phyloP scores from a whole-genome alignment of 2,329 filamentous ascomycete species.

The Pseudogymnoascus sp. region DNA sequence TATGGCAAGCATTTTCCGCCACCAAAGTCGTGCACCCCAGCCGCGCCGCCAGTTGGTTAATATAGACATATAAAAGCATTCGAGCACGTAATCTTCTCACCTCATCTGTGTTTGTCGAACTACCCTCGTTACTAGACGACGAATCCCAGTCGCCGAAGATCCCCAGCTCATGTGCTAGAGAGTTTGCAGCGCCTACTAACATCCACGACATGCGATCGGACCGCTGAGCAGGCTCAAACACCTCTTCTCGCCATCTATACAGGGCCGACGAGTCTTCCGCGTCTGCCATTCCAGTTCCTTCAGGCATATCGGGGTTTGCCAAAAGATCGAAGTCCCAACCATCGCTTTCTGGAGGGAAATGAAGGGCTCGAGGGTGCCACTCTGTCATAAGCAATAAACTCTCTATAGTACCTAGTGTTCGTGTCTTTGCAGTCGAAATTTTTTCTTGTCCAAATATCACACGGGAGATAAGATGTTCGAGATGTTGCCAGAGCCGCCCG shows the following conservation, averaged over 20 bases:
- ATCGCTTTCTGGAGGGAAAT: constrained; percentile 46
- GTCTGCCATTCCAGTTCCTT: constrained; percentile 27
- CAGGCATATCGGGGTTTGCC: constrained; percentile 32
- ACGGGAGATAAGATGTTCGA: constrained; percentile 44
- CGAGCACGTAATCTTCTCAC: constrained; percentile 31
- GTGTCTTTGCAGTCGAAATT: constrained; percentile 39
- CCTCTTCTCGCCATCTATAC: constrained; percentile 31
- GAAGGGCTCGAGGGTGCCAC: constrained; percentile 48
- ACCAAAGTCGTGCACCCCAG: constrained; percentile 46
- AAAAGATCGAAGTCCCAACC: constrained; percentile 50
- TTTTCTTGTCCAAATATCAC: constrained; percentile 49
- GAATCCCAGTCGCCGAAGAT: constrained; percentile 39
- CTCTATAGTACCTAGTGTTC: constrained; percentile 46
- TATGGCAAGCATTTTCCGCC: constrained; percentile 37
- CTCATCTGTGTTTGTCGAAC: constrained; percentile 20
- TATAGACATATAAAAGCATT: constrained; percentile 39
- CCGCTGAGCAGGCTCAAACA: constrained; percentile 45
- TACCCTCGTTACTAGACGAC: constrained; percentile 18
- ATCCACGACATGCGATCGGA: constrained; percentile 56
- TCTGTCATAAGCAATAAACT: constrained; percentile 47
- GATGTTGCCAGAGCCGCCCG: constrained; percentile 47
- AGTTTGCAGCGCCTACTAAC: constrained; percentile 46
- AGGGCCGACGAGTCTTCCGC: constrained; percentile 27
- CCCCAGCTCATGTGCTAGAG: constrained; percentile 45
- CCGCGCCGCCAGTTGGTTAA: constrained; percentile 44